Base-by-base conservation (phyloP, 2,329 filamentous ascomycete genomes). In the Lachnellula subtilissima region DNA sequence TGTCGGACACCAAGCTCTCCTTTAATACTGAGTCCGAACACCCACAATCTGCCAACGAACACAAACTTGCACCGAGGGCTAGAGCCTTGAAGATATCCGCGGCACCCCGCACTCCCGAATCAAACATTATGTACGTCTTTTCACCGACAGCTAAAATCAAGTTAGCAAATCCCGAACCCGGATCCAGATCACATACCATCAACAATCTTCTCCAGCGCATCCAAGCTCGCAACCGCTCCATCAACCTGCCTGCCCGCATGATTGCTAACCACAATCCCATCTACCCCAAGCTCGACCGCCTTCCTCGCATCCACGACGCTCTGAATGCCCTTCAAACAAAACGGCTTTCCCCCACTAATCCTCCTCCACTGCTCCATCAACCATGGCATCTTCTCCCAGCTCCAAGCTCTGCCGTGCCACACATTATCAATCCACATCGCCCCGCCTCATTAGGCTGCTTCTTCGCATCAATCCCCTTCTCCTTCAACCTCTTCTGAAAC, bases 381-480 rank as follows among this genome's bases (percentile, higher is more conserved):
- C 81, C 83, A 86, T 3, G 76, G 76, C 23, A 85, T 75, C 62
- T 84, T 84, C 49, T 84, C 81, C 84, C 83, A 87, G n/a, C 74
- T 77, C 68, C 79, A 81, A 5, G 82, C 80, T 2, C 78, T 74
- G 0, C 83, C 83, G 67, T 87, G 83, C 82, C 83, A 86, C 48
- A 86, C 80, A 51, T 62, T 67, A 62, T 87, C 83, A 60, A 86
- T 86, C 83, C 83, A 87, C 58, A 81, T 76, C 0, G 79, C 77
- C 2, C 78, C 0, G 82, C 83, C 57, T 77, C 75, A 39, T 82
- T 78, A 1, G 76, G 75, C 50, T 80, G 71, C 42, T 70, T 79
- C 43, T 72, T 65, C 0, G 78, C 75, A 65, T 86, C 80, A 49
- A 86, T 82, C 0, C 76, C 76, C 2, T 67, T 72, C 45, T 80